Conservation (phyloP, 768 basidiomycete species). For the Tylopilus subfusipes region DNA sequence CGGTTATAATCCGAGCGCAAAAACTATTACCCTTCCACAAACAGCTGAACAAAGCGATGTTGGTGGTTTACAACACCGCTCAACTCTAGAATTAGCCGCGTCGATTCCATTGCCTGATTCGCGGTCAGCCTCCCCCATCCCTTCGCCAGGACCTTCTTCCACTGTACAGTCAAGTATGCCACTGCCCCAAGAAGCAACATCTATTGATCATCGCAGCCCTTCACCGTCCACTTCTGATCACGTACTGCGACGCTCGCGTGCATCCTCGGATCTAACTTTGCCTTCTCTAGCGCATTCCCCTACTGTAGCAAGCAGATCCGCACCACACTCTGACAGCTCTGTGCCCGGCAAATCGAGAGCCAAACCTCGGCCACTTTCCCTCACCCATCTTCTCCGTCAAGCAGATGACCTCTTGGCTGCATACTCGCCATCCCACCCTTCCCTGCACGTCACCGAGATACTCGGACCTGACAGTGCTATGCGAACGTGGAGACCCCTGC, state of each 20-base stretch:
- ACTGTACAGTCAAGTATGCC: background rate
- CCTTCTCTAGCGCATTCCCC: background rate
- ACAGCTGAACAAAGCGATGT: background rate
- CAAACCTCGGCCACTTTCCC: slow-evolving; percentile 34
- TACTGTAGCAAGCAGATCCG: background rate
- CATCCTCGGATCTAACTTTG: slow-evolving; percentile 3
- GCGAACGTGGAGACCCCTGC: slow-evolving; percentile 56
- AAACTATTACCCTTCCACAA: background rate
- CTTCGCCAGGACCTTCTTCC: background rate
- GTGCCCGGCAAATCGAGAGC: slow-evolving; percentile 6
- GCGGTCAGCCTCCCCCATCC: slow-evolving; percentile 13
- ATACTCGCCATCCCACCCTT: slow-evolving; percentile 60
- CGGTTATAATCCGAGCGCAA: background rate
- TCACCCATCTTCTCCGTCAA: slow-evolving; percentile 49
- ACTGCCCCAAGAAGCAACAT: background rate
- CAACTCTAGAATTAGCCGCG: slow-evolving; percentile 12
- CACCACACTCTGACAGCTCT: slow-evolving; percentile 3
- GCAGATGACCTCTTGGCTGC: slow-evolving; percentile 56
- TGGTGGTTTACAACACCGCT: too few relatives aligned
- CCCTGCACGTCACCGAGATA: slow-evolving; percentile 50
- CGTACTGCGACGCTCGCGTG: slow-evolving; percentile 1
- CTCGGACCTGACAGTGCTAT: slow-evolving; percentile 79
- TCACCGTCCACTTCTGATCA: background rate
- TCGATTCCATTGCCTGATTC: slow-evolving; percentile 22
- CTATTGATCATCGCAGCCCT: background rate